Evolutionary conservation across 306 rosid species (phyloP).

Genomic region (Lotus japonicus): DNA sequence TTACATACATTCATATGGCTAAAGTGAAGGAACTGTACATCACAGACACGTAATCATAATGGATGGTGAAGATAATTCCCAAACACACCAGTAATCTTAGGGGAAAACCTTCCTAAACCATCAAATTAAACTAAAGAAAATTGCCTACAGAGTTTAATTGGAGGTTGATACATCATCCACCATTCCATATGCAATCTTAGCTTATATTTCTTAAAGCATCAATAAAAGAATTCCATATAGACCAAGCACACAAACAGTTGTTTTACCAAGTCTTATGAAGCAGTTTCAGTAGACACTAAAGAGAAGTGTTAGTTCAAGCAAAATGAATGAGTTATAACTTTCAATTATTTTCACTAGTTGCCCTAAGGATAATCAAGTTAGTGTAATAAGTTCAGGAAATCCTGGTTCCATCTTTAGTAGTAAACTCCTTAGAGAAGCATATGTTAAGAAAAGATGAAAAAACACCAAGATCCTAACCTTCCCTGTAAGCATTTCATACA

Average conservation of each 20-base stretch:
- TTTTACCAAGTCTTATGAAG: neutral
- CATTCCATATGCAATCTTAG: neutral
- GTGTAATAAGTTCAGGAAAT: neutral
- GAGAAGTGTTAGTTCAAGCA: neutral
- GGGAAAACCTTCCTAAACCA: neutral
- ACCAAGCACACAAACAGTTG: neutral
- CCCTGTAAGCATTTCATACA: slow-evolving; percentile 82
- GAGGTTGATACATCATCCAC: neutral
- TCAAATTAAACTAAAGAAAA: no score
- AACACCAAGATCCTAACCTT: slow-evolving; percentile 41
- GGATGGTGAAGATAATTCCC: neutral
- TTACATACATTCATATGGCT: neutral
- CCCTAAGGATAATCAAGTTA: neutral
- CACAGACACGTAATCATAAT: neutral
- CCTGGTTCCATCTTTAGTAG: neutral
- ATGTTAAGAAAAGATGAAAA: neutral
- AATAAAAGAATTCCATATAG: no score
- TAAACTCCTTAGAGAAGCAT: neutral
- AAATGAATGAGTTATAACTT: neutral
- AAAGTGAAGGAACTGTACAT: neutral
- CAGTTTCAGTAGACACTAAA: no score
- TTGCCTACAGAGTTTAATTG: neutral
- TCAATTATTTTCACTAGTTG: neutral
- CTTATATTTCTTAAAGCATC: no score
- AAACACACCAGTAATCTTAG: neutral